Conservation (phyloP, 1,284 basidiomycete species). For the Testicularia cyperi region DNA sequence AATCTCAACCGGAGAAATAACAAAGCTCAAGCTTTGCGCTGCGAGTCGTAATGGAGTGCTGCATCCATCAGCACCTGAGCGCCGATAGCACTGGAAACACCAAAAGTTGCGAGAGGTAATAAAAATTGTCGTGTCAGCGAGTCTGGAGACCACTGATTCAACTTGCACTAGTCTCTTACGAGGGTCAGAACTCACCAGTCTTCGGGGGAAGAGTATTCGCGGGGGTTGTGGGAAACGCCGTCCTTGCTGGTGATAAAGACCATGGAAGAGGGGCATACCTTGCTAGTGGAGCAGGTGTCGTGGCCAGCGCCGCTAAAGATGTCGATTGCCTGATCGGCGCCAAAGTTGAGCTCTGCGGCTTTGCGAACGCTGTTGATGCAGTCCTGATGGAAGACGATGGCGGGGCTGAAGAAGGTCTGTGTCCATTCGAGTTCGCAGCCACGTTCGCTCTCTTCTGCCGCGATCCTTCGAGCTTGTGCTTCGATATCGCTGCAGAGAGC, state of each 20-base stretch:
- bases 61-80: slow-evolving; percentile 40
- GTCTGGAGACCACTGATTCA: too few relatives aligned
- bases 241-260: slow-evolving; percentile 36
- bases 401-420: slow-evolving; percentile 25
- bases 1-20: too few relatives aligned
- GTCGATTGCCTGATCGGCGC: slow-evolving; percentile 13
- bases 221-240: slow-evolving; percentile 31
- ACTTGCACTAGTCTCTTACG: too few relatives aligned
- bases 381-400: slow-evolving; percentile 29
- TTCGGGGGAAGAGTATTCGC: slow-evolving; percentile 24
- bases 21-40: slow-evolving; percentile 3
- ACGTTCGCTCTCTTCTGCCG: slow-evolving; percentile 16
- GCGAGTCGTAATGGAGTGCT: slow-evolving; percentile 26
- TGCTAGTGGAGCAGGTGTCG: slow-evolving; percentile 37
- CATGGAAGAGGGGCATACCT: slow-evolving; percentile 33
- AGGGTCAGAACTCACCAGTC: slow-evolving; percentile 39
- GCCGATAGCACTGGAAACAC: slow-evolving; percentile 16
- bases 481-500: slow-evolving; percentile 18
- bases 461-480: slow-evolving; percentile 9
- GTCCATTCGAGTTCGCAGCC: slow-evolving; percentile 25
- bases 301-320: slow-evolving; percentile 37
- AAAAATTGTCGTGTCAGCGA: too few relatives aligned
- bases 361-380: slow-evolving; percentile 24
- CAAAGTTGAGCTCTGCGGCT: slow-evolving; percentile 20
- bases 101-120: background rate